These are phyloP conservation scores for Eimeria acervulina DNA, from an alignment of 169 alveolate species.

Conservation along the genomic window DNA sequence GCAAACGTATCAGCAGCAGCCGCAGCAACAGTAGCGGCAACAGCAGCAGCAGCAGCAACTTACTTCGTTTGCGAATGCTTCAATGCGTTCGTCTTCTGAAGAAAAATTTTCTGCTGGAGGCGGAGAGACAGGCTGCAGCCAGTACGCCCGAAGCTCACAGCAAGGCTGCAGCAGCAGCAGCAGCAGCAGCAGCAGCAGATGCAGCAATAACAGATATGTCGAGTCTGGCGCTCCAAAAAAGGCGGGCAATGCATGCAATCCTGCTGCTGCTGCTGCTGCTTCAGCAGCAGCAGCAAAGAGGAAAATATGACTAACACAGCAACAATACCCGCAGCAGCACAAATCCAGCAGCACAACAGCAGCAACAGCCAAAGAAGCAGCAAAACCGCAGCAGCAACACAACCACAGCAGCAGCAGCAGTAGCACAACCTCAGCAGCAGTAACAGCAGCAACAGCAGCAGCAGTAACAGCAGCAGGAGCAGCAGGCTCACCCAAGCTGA, in stretches of 20 bases:
- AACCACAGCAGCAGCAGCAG: no score
- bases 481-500: constrained; percentile 28
- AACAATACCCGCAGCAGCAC: not conserved
- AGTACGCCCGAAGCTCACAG: constrained; percentile 58
- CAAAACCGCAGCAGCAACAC: no score
- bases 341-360: no score
- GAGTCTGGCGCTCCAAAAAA: no score
- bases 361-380: no score
- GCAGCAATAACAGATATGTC: no score
- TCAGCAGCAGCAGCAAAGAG: no score
- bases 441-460: not conserved
- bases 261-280: not conserved
- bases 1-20: no score
- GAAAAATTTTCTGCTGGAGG: constrained; percentile 45
- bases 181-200: no score
- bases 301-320: not conserved
- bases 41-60: constrained; percentile 39
- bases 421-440: not conserved
- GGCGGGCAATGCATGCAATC: no score
- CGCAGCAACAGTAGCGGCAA: not conserved
- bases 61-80: constrained; percentile 40
- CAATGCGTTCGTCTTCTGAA: constrained; percentile 41
- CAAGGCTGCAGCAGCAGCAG: no score
- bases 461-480: not conserved
- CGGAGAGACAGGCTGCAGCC: constrained; percentile 51